Percentiles rank a stretch among this genome's conserved stretches.
Conservation (phyloP, 352 stramenopile genomes). For the Phytopythium kandeliae region DNA sequence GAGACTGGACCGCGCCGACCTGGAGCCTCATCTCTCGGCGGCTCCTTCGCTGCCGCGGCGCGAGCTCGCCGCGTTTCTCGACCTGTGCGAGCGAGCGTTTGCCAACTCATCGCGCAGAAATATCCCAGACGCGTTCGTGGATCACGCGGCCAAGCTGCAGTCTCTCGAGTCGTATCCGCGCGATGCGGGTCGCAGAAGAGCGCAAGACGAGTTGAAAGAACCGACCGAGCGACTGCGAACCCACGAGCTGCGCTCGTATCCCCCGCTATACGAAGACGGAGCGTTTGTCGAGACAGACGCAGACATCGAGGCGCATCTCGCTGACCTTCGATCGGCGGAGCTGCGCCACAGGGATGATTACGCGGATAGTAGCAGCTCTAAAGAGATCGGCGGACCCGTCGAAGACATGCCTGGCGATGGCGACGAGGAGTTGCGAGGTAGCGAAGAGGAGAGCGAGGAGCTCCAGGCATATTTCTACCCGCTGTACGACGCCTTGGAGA, state of each 20-base stretch:
- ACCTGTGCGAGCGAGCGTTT: slow-evolving; percentile 45
- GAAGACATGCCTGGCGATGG: too few relatives aligned
- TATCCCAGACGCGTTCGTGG: slow-evolving; percentile 33
- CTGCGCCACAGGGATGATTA: too few relatives aligned
- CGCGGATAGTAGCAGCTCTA: too few relatives aligned
- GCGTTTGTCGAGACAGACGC: slow-evolving; percentile 39
- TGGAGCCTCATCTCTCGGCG: slow-evolving; percentile 9
- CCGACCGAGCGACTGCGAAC: slow-evolving; percentile 12
- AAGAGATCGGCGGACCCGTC: too few relatives aligned
- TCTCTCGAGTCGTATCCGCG: slow-evolving; percentile 7
- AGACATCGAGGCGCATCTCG: slow-evolving; percentile 44
- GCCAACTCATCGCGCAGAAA: slow-evolving; percentile 22
- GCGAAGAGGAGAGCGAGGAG: not conserved
- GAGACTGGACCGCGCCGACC: slow-evolving; percentile 1
- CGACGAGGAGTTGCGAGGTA: not conserved
- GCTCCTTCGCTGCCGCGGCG: slow-evolving; percentile 27
- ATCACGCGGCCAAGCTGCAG: slow-evolving; percentile 42
- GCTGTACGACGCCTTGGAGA: slow-evolving; percentile 12
- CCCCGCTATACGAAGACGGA: slow-evolving; percentile 43
- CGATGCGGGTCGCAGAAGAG: not conserved
- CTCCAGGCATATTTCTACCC: slow-evolving; percentile 53
- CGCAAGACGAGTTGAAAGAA: not conserved
- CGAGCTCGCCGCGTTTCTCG: slow-evolving; percentile 42
- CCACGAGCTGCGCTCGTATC: slow-evolving; percentile 40
- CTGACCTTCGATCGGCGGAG: too few relatives aligned